Conservation (phyloP, 2,329 filamentous ascomycete species). For the Volutella citrinella region DNA sequence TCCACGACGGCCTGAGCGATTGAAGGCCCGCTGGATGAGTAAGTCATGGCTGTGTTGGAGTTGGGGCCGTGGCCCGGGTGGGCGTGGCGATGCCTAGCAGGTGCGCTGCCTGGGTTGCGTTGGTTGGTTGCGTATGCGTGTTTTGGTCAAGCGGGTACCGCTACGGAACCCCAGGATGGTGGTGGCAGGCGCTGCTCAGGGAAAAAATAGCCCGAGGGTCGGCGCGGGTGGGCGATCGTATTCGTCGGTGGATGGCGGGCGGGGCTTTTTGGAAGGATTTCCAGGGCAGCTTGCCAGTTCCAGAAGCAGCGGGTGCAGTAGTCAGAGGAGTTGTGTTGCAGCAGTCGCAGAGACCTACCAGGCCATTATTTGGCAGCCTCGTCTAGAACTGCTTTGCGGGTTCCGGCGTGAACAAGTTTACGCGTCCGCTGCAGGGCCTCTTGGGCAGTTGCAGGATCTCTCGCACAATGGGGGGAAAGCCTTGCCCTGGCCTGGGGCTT, state of each 20-base stretch:
- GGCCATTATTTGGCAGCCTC: no score
- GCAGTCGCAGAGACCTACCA: no score
- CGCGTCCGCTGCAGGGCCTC: no score
- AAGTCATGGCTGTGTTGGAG: constrained; percentile 30
- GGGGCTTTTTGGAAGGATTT: constrained; percentile 5
- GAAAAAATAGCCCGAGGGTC: constrained; percentile 10
- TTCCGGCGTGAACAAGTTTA: no score
- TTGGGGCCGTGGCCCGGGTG: constrained; percentile 21
- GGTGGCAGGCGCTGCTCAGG: no score
- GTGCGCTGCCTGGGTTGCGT: constrained; percentile 7
- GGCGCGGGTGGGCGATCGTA: constrained; percentile 19
- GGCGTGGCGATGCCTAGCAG: constrained; percentile 22
- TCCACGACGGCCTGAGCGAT: constrained; percentile 32
- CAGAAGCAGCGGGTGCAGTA: not conserved
- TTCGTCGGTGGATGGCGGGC: constrained; percentile 17
- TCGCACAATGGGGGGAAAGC: no score
- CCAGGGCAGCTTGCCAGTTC: constrained; percentile 1
- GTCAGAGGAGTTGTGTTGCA: constrained; percentile 4
- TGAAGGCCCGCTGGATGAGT: constrained; percentile 34
- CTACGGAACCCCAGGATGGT: no score
- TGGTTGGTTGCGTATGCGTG: constrained; percentile 6
- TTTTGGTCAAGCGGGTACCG: no score
- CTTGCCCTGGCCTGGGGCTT: no score
- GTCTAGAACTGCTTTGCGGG: no score
- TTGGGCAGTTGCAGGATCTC: no score